Evolutionary conservation across 2,329 filamentous ascomycete species (phyloP).

Genomic region (Penicillium vulpinum): DNA sequence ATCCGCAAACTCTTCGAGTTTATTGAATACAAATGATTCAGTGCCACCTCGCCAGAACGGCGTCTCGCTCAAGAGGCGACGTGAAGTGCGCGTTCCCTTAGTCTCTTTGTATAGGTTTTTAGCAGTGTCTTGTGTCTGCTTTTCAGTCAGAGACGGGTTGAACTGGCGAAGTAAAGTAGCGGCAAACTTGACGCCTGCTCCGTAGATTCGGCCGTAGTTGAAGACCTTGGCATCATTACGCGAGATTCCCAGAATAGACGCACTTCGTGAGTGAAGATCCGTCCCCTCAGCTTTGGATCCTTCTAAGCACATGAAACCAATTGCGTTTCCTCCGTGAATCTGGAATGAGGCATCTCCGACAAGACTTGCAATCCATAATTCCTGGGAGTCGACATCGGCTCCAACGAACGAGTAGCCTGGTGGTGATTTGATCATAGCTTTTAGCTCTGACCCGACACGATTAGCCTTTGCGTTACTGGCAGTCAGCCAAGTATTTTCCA

Average conservation of each 20-base stretch:
- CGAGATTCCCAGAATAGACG: constrained; percentile 86
- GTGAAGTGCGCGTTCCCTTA: constrained; percentile 81
- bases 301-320: constrained; percentile 98
- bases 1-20: constrained; percentile 94
- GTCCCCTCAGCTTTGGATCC: constrained; percentile 92
- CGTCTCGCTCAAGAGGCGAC: constrained; percentile 69
- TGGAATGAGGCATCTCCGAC: constrained; percentile 94
- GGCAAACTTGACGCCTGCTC: constrained; percentile 93
- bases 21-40: constrained; percentile 97
- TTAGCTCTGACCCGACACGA: constrained; percentile 91
- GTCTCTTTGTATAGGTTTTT: constrained; percentile 81
- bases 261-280: constrained; percentile 91
- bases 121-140: constrained; percentile 73
- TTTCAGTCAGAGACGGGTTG: constrained; percentile 79
- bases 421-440: constrained; percentile 93
- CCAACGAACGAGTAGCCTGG: constrained; percentile 91
- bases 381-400: constrained; percentile 94
- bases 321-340: constrained; percentile 91
- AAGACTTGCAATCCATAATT: constrained; percentile 96
- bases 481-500: constrained; percentile 98
- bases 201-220: constrained; percentile 98
- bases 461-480: constrained; percentile 97
- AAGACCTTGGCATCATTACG: constrained; percentile 96
- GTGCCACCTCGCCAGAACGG: constrained; percentile 95
- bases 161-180: constrained; percentile 88